Evolutionary conservation across 805 yeast genomes (phyloP), one percentile per base, ranked within the genome.

Genomic region (Candida verbasci): DNA sequence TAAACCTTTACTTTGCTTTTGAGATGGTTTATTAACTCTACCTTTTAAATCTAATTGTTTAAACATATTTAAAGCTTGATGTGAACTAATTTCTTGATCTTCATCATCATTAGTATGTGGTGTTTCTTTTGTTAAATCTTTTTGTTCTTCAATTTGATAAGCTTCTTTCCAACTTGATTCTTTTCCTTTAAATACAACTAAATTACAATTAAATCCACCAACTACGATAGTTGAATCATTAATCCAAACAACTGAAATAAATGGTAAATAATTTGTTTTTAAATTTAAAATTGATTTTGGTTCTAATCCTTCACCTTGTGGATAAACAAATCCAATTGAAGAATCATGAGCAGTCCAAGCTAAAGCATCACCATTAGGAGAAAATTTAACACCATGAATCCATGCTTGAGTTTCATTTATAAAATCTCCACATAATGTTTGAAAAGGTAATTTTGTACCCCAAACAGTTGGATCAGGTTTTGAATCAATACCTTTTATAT

Each of bases 391-490:
- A 53, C 78, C 96, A 56, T 93, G 96, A 43, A 91, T 79, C 94
- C 97, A 93, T 21, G 94, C 84, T 28, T 88, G 88, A 31, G 81
- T 75, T 47, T 78, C 74, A 42, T 65, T 60, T 47, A 77, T 69
- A 56, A 69, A 78, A 57, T 88, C 95, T 17, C 95, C 95, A 59
- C 89, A 82, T 41, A 87, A 62, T 1, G 95, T 87, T 61, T 84
- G 89, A 72, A 93, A 93, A 20, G 99, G 98, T 58, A 93, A 76
- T 55, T 91, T 82, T 42, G 85, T 83, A 39, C 97, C 99, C 97
- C 98, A 93, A 17, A 78, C 78, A 0, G 91, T 68, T 3, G 93
- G 76, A 18, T 68, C 77, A 1, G 96, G 96, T 52, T 85, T 85
- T 27, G 74, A 64, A 54, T 93, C 99, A 45, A 91, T 72, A 5